Percentiles rank a stretch among this genome's conserved stretches.
Conservation (phyloP, 352 stramenopile genomes). For the Phytopythium delawarense region DNA sequence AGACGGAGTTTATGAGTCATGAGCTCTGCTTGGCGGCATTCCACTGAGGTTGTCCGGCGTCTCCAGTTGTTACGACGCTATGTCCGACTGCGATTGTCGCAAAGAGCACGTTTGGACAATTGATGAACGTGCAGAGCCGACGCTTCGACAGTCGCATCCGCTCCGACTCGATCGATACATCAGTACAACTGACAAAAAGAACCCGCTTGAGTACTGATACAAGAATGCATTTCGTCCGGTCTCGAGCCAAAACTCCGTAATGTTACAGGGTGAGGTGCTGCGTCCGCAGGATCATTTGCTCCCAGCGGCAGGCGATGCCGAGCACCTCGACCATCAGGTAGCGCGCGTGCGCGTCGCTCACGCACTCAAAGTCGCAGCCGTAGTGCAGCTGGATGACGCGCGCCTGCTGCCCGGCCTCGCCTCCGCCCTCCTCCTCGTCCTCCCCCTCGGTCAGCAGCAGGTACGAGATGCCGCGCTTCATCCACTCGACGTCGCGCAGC, state of each 20-base stretch:
- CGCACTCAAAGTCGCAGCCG: slow-evolving; percentile 37
- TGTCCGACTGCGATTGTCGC: background rate
- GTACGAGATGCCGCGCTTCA: slow-evolving; percentile 43
- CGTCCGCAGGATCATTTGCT: slow-evolving; percentile 29
- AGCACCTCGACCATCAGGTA: slow-evolving; percentile 43
- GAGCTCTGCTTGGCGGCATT: no score
- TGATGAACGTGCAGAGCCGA: no score
- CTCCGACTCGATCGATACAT: background rate
- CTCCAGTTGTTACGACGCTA: no score
- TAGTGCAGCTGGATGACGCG: slow-evolving; percentile 28
- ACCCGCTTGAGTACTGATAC: background rate
- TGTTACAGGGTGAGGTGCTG: slow-evolving; percentile 26
- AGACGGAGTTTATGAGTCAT: background rate
- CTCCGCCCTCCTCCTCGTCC: background rate
- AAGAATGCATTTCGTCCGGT: background rate
- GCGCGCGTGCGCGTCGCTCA: slow-evolving; percentile 35
- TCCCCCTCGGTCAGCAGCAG: slow-evolving; percentile 28
- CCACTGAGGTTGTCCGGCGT: background rate
- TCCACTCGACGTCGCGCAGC: slow-evolving; percentile 38
- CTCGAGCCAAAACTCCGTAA: background rate
- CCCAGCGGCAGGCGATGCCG: slow-evolving; percentile 34
- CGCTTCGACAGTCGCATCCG: background rate
- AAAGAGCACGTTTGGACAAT: no score
- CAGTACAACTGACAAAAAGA: background rate
- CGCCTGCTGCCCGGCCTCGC: background rate